Base-by-base conservation (phyloP, 179 eudicot species). In the Gypsophila paniculata region DNA sequence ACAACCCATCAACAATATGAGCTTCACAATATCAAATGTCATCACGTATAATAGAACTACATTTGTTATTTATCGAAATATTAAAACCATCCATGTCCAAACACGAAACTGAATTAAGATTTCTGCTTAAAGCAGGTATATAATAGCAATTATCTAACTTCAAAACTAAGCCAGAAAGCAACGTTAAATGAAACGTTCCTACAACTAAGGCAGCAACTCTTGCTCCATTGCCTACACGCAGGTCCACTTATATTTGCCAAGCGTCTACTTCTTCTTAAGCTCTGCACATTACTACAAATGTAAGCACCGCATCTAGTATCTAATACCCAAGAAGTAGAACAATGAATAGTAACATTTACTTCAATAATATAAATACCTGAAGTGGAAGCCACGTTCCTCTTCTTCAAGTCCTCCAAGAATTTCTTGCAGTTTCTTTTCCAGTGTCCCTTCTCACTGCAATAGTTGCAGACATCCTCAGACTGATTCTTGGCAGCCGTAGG, bases 161-260 rank as follows among this genome's bases (percentile, higher is more conserved):
- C 4, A 11, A 25, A 8, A 23, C 13, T 22, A 59, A 29, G 13
- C 48, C 67, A 63, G 19, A 32, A 2, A 48, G 22, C 6, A 63
- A 63, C 13, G 6, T 0, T 34, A 63, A 38, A 54, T 19, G 3
- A n/a, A 23, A 63, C 13, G 48, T 13, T 14, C 46, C 22, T 38
- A 32, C 48, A n/a, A 5, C 11, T 32, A 63, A 63, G 4, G 22
- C 36, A 48, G 49, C 70, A 44, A 44, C 55, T 25, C 18, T 46
- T 19, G 70, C 70, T 66, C 57, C 70, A 66, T 64, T 64, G 17
- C 25, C 68, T 6, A 64, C 51, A 18, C 25, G 51, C 18, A 38
- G 49, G 13, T 66, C 60, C 26, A 68, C 39, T 49, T 67, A 22
- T n/a, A 15, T 49, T 53, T 73, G 70, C 4, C 58, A 73, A 7